These are phyloP conservation scores for Diaporthe sp. DNA, from an alignment of 2,329 filamentous ascomycete genomes.

Conservation along the genomic window DNA sequence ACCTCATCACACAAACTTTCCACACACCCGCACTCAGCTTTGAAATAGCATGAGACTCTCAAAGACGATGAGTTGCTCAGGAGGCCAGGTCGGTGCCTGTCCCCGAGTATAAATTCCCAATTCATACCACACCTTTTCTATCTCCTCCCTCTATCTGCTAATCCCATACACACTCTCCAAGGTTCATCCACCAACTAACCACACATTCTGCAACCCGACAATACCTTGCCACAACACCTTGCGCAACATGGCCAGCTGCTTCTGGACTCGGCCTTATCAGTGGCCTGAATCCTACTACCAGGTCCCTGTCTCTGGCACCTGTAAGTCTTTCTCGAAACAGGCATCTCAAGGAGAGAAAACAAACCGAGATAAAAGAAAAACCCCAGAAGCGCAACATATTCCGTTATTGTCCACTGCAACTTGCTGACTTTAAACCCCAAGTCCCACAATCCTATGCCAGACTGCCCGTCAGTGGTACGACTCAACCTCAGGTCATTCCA, in stretches of 20 bases:
- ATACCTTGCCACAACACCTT: background rate
- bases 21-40: background rate
- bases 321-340: background rate
- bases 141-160: background rate
- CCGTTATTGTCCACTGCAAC: background rate
- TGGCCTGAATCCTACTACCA: conserved; percentile 32
- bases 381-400: accelerated
- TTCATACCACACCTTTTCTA: background rate
- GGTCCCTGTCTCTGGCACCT: conserved; percentile 22
- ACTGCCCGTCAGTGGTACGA: conserved; percentile 35
- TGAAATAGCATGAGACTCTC: background rate
- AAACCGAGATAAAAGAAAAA: background rate
- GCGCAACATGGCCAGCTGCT: conserved; percentile 23
- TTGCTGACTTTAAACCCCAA: background rate
- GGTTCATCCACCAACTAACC: background rate
- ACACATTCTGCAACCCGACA: background rate
- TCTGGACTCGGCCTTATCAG: conserved; percentile 19
- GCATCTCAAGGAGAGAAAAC: no score
- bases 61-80: background rate
- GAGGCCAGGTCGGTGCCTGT: background rate
- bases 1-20: background rate
- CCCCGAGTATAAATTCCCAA: background rate
- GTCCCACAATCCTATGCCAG: conserved; percentile 1
- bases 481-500: background rate
- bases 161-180: background rate